A percentile compares a stretch with the other conserved stretches of the same genome.
These are phyloP conservation scores for Trypanosoma vivax DNA, from an alignment of 208 protist species.

Conservation along the genomic window DNA sequence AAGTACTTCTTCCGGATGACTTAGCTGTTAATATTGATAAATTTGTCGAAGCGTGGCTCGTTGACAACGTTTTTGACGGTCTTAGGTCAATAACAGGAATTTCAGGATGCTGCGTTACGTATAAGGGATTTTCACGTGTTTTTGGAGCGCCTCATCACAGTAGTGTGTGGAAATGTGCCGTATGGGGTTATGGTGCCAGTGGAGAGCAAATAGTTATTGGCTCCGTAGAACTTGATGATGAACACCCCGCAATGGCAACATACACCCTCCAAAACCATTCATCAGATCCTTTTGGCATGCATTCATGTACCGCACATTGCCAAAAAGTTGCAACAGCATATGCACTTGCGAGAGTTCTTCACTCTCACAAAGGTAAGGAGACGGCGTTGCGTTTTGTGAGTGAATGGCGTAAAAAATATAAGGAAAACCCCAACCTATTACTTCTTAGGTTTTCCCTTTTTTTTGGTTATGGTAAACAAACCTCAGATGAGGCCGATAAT, in stretches of 20 bases:
- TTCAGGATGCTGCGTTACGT: not conserved
- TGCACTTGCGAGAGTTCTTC: constrained; percentile 5
- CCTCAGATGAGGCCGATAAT: constrained; percentile 21
- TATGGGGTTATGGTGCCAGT: not conserved
- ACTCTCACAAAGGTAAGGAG: not conserved
- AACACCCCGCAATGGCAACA: constrained; percentile 4
- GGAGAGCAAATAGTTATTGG: constrained; percentile 5
- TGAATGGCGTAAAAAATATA: constrained; percentile 1
- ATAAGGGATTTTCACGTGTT: constrained; percentile 2
- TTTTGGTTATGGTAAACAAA: constrained; percentile 6
- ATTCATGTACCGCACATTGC: not conserved
- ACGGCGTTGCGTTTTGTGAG: constrained; percentile 9
- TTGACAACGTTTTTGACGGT: constrained; percentile 3
- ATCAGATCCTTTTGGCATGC: constrained; percentile 10
- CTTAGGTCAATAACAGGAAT: not conserved
- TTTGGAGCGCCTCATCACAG: constrained; percentile 14
- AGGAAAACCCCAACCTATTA: not conserved
- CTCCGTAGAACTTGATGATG: constrained; percentile 5
- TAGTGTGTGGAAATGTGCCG: constrained; percentile 13
- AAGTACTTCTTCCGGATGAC: constrained; percentile 6
- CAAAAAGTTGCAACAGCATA: not conserved
- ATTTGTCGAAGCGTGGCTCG: constrained; percentile 20
- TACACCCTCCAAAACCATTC: not conserved
- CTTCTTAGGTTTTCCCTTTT: constrained; percentile 17
- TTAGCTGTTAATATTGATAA: constrained; percentile 3